These are phyloP conservation scores for Arabis alpina DNA, from an alignment of 345 rosid species.

Conservation along the genomic window DNA sequence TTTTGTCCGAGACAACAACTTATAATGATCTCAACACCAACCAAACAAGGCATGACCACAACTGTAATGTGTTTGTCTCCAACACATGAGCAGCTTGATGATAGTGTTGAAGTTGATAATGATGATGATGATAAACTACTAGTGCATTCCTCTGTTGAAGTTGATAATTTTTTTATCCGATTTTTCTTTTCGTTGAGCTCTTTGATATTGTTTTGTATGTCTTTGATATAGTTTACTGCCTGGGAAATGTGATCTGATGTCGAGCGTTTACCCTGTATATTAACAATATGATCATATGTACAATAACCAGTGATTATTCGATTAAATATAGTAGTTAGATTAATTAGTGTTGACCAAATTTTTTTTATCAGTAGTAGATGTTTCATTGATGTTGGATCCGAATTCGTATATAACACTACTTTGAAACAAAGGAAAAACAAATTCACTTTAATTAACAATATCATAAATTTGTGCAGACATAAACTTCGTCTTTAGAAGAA, in stretches of 20 bases:
- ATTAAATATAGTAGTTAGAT: neutral
- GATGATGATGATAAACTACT: conserved; percentile 35
- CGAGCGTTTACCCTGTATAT: conserved; percentile 39
- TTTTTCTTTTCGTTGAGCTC: conserved; percentile 30
- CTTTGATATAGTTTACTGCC: conserved; percentile 37
- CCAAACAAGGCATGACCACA: conserved; percentile 35
- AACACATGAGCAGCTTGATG: conserved; percentile 35
- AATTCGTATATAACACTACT: too few relatives aligned
- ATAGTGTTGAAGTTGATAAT: conserved; percentile 16
- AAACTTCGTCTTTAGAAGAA: too few relatives aligned
- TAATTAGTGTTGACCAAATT: neutral
- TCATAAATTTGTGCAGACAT: too few relatives aligned
- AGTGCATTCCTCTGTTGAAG: conserved; percentile 35
- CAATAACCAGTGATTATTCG: neutral
- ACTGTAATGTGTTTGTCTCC: conserved; percentile 33
- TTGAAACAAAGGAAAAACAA: too few relatives aligned
- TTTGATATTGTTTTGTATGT: conserved; percentile 35
- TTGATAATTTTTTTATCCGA: neutral
- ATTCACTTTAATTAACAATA: too few relatives aligned
- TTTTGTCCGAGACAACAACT: conserved; percentile 36
- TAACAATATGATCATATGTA: neutral
- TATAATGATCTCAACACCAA: conserved; percentile 39
- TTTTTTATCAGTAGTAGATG: too few relatives aligned
- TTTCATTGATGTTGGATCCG: too few relatives aligned
- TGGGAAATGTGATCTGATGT: conserved; percentile 37